Conservation (phyloP, 768 basidiomycete genomes). For the Rhodotorula toruloides region DNA sequence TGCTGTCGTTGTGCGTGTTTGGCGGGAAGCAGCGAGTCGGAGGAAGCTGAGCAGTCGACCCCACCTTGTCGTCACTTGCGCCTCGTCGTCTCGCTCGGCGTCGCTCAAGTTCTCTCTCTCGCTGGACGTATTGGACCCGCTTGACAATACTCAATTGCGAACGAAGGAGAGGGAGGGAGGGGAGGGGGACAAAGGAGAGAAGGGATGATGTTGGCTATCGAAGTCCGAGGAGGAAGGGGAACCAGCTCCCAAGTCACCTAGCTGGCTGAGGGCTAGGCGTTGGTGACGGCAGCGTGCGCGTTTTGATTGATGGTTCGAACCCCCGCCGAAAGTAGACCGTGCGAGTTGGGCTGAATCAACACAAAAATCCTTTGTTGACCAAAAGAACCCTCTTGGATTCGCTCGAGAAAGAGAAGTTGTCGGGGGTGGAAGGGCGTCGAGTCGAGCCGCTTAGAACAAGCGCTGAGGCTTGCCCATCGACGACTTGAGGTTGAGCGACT, state of each 20-base stretch:
- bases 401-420: not conserved
- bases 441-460: conserved; percentile 20
- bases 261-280: conserved; percentile 1
- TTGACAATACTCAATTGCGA: too few relatives aligned
- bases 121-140: too few relatives aligned
- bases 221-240: not conserved
- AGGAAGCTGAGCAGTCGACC: not conserved
- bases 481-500: conserved; percentile 95
- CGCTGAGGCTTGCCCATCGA: conserved; percentile 79
- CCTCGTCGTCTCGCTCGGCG: too few relatives aligned
- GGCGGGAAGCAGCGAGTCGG: not conserved
- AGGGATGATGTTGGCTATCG: too few relatives aligned
- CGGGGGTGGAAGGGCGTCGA: not conserved
- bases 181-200: not conserved
- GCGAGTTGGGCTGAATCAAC: too few relatives aligned
- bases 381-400: not conserved
- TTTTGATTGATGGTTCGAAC: not conserved
- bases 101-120: not conserved
- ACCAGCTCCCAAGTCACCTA: conserved; percentile 23
- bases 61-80: too few relatives aligned
- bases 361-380: not conserved
- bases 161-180: not conserved
- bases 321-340: too few relatives aligned
- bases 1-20: not conserved
- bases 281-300: conserved; percentile 27